phyloP scores from a whole-genome alignment of 2,329 filamentous ascomycete genomes.

The Cryoendolithus antarcticus region DNA sequence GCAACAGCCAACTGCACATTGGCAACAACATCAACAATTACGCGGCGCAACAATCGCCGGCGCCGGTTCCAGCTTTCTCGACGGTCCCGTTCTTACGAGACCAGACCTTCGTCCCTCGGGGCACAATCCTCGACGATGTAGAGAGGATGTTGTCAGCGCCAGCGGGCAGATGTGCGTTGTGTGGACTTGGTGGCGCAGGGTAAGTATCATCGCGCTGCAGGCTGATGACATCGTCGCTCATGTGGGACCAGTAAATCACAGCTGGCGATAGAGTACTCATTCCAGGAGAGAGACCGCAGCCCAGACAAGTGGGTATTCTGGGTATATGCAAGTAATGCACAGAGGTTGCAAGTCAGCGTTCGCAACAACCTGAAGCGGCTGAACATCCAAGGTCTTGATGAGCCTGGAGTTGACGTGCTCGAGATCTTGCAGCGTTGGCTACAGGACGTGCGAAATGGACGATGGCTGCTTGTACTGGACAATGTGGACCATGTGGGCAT shows the following conservation, averaged over 20 bases:
- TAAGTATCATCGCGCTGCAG: conserved; percentile 3
- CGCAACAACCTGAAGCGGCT: conserved; percentile 5
- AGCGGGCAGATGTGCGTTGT: conserved; percentile 8
- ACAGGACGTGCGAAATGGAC: conserved; percentile 6
- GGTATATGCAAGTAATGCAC: conserved; percentile 13
- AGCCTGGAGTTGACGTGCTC: conserved; percentile 10
- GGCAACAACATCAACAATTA: too few relatives aligned
- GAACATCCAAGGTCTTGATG: conserved; percentile 6
- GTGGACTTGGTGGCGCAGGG: conserved; percentile 15
- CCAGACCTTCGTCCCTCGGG: conserved; percentile 11
- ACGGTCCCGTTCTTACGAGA: conserved; percentile 13
- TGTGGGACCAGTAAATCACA: conserved; percentile 16
- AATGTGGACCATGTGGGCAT: conserved; percentile 13
- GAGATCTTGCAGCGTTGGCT: conserved; percentile 9
- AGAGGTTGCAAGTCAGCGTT: conserved; percentile 13
- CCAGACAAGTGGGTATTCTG: conserved; percentile 16
- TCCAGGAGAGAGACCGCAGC: conserved; percentile 3
- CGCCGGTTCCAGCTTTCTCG: background rate
- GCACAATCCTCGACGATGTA: conserved; percentile 3
- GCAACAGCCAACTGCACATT: too few relatives aligned
- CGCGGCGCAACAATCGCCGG: too few relatives aligned
- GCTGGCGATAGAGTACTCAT: conserved; percentile 15
- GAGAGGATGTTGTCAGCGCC: conserved; percentile 6
- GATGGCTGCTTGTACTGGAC: conserved; percentile 15
- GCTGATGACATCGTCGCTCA: background rate